A percentile compares a stretch with the other conserved stretches of the same genome.
Conservation (phyloP, 169 alveolate species). For the Cytauxzoon felis region DNA sequence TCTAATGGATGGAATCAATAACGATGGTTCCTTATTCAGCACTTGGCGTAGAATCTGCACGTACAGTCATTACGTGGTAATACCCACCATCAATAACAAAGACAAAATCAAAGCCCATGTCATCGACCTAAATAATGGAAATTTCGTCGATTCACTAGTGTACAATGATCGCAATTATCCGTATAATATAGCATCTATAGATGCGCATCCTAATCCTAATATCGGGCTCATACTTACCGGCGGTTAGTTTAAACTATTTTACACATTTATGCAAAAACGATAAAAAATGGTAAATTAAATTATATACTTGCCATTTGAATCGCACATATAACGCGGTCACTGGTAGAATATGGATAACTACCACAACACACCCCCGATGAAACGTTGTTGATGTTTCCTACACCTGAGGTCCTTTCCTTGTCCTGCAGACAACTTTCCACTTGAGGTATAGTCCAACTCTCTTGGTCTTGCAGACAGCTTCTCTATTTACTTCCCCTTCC, state of each 20-base stretch:
- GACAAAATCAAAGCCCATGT: conserved; percentile 6
- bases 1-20: conserved; percentile 9
- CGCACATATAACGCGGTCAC: too few species aligned
- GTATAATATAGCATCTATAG: conserved; percentile 16
- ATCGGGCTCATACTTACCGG: conserved; percentile 49
- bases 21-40: conserved; percentile 16
- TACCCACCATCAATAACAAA: conserved; percentile 32
- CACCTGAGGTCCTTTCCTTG: too few species aligned
- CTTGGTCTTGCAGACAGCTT: too few species aligned
- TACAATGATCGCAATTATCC: neutral
- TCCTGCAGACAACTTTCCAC: too few species aligned
- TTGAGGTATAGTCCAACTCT: too few species aligned
- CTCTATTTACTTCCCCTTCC: too few species aligned
- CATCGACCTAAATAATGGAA: conserved; percentile 21
- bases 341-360: too few species aligned
- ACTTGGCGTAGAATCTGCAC: conserved; percentile 40
- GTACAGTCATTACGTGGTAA: conserved; percentile 22
- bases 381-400: too few species aligned
- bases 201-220: conserved; percentile 29
- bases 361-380: too few species aligned
- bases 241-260: conserved; percentile 7
- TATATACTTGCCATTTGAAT: neutral
- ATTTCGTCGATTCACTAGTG: neutral
- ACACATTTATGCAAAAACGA: neutral
- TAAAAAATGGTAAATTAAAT: neutral